These are phyloP conservation scores for Serendipita sp. DNA, from an alignment of 1,284 basidiomycete species.

Conservation along the genomic window DNA sequence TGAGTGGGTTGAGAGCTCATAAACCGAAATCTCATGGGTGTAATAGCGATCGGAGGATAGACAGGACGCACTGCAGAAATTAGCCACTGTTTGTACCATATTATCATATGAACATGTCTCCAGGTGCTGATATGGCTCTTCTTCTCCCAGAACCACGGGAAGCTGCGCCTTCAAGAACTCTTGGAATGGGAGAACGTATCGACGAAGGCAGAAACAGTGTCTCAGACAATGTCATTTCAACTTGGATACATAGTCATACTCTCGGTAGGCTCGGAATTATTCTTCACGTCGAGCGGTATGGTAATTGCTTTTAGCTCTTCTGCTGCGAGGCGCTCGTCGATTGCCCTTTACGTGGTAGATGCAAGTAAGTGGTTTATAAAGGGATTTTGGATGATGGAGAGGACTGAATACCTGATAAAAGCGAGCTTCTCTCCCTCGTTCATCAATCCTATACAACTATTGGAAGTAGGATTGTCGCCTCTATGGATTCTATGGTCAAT, in stretches of 20 bases:
- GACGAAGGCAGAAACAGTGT: neutral
- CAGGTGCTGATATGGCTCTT: neutral
- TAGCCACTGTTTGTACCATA: neutral
- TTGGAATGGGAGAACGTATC: neutral
- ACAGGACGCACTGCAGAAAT: neutral
- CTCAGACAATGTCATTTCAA: neutral
- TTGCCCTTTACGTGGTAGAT: conserved; percentile 37
- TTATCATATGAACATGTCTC: neutral
- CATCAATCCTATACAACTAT: conserved; percentile 38
- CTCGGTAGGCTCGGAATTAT: neutral
- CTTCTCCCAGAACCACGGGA: neutral
- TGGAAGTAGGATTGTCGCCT: conserved; percentile 27
- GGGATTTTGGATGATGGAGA: neutral
- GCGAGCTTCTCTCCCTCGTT: conserved; percentile 32
- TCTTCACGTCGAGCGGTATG: neutral
- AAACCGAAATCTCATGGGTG: neutral
- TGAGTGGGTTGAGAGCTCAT: neutral
- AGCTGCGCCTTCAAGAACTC: neutral
- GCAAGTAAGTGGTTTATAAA: conserved; percentile 31
- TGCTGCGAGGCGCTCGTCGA: conserved; percentile 28
- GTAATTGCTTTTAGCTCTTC: neutral
- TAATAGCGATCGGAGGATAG: neutral
- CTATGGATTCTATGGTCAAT: conserved; percentile 29
- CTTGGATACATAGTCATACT: neutral
- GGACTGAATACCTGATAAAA: neutral